Conservation (phyloP, 192 early-diverging fungal species). For the Umbelopsis isabellina region DNA sequence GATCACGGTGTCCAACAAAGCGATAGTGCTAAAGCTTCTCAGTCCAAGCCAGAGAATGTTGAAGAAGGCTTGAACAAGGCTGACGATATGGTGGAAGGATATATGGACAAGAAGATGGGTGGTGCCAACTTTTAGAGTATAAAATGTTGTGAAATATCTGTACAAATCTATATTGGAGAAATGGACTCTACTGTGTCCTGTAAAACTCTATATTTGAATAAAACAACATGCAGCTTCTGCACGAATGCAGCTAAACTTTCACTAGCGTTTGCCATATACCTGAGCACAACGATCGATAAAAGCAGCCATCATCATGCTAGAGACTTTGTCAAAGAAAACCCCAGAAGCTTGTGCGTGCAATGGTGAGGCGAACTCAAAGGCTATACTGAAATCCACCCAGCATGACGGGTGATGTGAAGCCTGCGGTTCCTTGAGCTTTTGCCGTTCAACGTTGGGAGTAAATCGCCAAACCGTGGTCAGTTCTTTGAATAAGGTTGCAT, state of each 20-base stretch:
- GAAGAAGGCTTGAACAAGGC: neutral
- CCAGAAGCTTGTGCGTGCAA: constrained; percentile 81
- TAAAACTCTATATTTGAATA: constrained; percentile 11
- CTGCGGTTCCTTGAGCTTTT: constrained; percentile 28
- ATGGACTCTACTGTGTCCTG: neutral
- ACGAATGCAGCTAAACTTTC: too few species aligned
- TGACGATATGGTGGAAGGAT: constrained; percentile 4
- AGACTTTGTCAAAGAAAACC: constrained; percentile 80
- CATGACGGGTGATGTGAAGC: constrained; percentile 54
- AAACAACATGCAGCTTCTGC: neutral
- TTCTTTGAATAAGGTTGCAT: constrained; percentile 67
- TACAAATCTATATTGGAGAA: neutral
- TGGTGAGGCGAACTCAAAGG: constrained; percentile 81
- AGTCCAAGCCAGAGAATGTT: neutral
- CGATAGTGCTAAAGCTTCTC: neutral
- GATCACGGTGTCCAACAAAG: neutral
- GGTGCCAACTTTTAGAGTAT: neutral
- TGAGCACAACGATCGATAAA: constrained; percentile 62
- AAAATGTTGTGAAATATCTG: neutral
- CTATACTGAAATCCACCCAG: constrained; percentile 72
- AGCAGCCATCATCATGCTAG: constrained; percentile 69
- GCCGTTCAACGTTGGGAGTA: constrained; percentile 45
- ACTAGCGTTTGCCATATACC: constrained; percentile 50
- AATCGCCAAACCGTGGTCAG: constrained; percentile 73
- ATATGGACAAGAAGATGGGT: constrained; percentile 13